Evolutionary conservation across 1,284 basidiomycete species (phyloP).

Genomic region (Pseudozyma tsukubaensis): DNA sequence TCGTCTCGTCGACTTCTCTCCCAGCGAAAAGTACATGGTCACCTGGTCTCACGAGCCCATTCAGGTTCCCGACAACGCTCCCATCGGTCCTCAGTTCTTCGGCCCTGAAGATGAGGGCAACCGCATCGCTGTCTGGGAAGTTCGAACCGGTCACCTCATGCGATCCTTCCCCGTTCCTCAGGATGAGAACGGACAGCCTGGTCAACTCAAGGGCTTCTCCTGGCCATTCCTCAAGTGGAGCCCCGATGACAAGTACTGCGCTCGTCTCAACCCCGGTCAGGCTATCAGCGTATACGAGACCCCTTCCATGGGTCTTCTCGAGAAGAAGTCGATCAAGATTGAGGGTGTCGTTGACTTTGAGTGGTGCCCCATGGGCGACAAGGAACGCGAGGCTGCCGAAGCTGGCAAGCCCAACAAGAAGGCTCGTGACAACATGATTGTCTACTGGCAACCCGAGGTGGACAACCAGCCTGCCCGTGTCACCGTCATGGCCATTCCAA

Average conservation of each 20-base stretch:
- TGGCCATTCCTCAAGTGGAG: slow-evolving; percentile 99
- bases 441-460: slow-evolving; percentile 97
- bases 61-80: slow-evolving; percentile 82
- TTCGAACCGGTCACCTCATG: slow-evolving; percentile 89
- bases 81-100: slow-evolving; percentile 75
- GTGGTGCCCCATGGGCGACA: slow-evolving; percentile 95
- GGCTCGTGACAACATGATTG: slow-evolving; percentile 87
- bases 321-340: slow-evolving; percentile 97
- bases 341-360: slow-evolving; percentile 99
- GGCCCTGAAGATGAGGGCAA: slow-evolving; percentile 96
- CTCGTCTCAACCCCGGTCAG: slow-evolving; percentile 85
- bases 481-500: slow-evolving; percentile 88
- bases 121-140: slow-evolving; percentile 97
- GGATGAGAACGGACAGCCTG: slow-evolving; percentile 59
- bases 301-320: slow-evolving; percentile 91
- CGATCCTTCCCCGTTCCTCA: slow-evolving; percentile 84
- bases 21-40: slow-evolving; percentile 94
- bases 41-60: slow-evolving; percentile 98
- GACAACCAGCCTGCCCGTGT: slow-evolving; percentile 95
- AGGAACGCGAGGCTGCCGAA: slow-evolving; percentile 74
- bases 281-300: slow-evolving; percentile 97
- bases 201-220: slow-evolving; percentile 75
- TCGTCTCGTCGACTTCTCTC: slow-evolving; percentile 96
- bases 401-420: slow-evolving; percentile 70
- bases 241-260: slow-evolving; percentile 94